A percentile compares a stretch with the other conserved stretches of the same genome.
phyloP scores from a whole-genome alignment of 495 filamentous ascomycete genomes.

The Penicillium bialowiezense region DNA sequence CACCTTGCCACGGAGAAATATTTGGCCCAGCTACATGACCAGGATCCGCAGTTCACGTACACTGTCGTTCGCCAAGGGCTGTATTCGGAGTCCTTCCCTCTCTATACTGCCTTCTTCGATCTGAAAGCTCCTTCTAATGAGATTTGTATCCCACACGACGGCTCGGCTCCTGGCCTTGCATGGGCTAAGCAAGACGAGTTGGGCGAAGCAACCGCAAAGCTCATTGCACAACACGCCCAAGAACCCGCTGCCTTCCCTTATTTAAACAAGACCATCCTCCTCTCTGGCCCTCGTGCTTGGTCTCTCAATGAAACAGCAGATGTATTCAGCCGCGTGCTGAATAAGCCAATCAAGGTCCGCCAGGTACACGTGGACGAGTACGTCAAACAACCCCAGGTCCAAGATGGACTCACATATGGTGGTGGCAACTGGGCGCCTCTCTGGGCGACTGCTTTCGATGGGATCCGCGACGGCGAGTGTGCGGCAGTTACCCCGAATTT shows the following conservation, averaged over 20 bases:
- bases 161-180: slow-evolving; percentile 33
- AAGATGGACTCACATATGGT: slow-evolving; percentile 19
- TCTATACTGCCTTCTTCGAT: slow-evolving; percentile 60
- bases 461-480: slow-evolving; percentile 36
- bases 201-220: slow-evolving; percentile 39
- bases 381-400: slow-evolving; percentile 25
- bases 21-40: slow-evolving; percentile 29
- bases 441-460: slow-evolving; percentile 37
- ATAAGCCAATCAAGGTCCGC: slow-evolving; percentile 24
- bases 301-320: slow-evolving; percentile 35
- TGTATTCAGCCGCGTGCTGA: slow-evolving; percentile 24
- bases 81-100: slow-evolving; percentile 59
- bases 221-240: slow-evolving; percentile 28
- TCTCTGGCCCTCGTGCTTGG: slow-evolving; percentile 33
- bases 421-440: slow-evolving; percentile 14
- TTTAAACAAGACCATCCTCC: slow-evolving; percentile 27
- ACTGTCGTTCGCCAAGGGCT: slow-evolving; percentile 59
- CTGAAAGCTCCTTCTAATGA: slow-evolving; percentile 16
- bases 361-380: slow-evolving; percentile 40
- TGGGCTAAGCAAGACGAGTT: slow-evolving; percentile 47
- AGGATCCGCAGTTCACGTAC: slow-evolving; percentile 24
- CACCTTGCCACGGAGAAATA: slow-evolving; percentile 60
- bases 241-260: slow-evolving; percentile 18
- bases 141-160: slow-evolving; percentile 43
- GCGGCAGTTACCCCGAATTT: slow-evolving; percentile 27